Conservation (phyloP, 2,329 filamentous ascomycete species). For the Neofusicoccum kwambonambiense region DNA sequence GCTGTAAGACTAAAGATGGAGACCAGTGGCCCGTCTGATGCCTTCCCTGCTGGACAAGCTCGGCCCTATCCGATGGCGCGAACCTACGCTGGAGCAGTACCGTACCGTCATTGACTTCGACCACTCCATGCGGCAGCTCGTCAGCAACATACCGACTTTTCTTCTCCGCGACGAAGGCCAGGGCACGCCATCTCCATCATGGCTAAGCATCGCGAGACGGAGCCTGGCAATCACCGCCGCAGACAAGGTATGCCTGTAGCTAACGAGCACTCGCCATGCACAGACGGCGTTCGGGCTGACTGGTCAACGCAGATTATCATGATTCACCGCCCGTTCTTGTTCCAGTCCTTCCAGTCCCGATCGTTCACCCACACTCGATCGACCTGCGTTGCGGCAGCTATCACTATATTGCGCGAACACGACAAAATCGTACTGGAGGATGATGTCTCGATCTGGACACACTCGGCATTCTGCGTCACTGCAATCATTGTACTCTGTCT, state of each 20-base stretch:
- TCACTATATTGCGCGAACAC: background rate
- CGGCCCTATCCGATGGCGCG: background rate
- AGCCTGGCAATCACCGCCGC: too few relatives aligned
- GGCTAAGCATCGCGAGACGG: background rate
- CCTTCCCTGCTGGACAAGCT: background rate
- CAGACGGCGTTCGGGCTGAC: too few relatives aligned
- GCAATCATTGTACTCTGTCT: too few relatives aligned
- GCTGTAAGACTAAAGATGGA: background rate
- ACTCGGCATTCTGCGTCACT: too few relatives aligned
- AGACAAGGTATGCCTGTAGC: too few relatives aligned
- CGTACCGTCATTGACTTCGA: background rate
- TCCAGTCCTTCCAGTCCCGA: too few relatives aligned
- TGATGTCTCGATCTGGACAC: too few relatives aligned
- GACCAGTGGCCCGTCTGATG: background rate
- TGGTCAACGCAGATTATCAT: too few relatives aligned
- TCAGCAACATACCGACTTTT: background rate
- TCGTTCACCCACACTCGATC: constrained; percentile 20
- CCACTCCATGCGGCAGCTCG: background rate
- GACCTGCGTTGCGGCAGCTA: constrained; percentile 23
- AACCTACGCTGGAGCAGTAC: background rate
- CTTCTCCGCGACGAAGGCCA: background rate
- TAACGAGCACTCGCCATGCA: too few relatives aligned
- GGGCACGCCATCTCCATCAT: background rate
- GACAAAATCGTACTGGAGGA: too few relatives aligned
- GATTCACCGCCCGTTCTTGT: too few relatives aligned